These are phyloP conservation scores for Baorangia bicolor DNA, from an alignment of 768 basidiomycete species.

Conservation along the genomic window DNA sequence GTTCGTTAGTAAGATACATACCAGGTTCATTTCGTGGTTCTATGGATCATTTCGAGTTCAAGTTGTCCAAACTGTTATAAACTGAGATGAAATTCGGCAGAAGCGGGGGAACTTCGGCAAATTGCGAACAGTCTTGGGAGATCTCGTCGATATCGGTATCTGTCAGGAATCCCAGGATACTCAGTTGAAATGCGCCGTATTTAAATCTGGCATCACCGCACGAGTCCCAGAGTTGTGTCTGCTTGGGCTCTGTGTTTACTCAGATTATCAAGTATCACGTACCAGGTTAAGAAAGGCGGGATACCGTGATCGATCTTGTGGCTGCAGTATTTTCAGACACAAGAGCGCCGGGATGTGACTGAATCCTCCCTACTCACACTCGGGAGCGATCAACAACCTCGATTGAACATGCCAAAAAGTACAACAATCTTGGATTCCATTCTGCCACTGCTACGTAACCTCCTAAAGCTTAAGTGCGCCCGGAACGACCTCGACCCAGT, in stretches of 20 bases:
- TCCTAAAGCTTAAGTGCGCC: slow-evolving; percentile 25
- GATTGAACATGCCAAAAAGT: background rate
- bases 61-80: background rate
- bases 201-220: background rate
- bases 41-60: background rate
- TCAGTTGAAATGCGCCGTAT: no score
- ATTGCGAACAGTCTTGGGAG: no score
- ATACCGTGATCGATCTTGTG: background rate
- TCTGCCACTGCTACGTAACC: background rate
- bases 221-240: background rate
- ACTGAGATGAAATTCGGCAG: background rate
- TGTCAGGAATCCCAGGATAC: no score
- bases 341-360: no score
- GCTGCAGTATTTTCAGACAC: background rate
- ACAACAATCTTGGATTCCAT: background rate
- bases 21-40: background rate
- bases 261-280: background rate
- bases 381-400: slow-evolving; percentile 3
- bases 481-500: slow-evolving; percentile 61
- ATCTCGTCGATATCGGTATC: no score
- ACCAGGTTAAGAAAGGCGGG: background rate
- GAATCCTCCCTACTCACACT: background rate
- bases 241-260: background rate
- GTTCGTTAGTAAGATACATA: background rate
- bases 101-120: background rate